Base-by-base conservation (phyloP, 805 yeast genomes). In the Kazachstania taianensis region DNA sequence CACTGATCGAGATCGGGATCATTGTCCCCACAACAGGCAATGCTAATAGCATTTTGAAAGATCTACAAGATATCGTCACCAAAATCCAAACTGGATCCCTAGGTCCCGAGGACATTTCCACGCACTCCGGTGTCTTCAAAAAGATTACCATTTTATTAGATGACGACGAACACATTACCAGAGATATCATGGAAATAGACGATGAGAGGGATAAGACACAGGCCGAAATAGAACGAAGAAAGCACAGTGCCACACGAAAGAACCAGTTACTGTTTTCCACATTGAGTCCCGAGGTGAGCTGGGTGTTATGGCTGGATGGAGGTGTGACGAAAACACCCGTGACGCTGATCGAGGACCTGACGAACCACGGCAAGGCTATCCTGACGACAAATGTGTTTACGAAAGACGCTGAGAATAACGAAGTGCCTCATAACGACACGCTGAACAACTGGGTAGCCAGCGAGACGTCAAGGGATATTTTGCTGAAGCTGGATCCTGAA, bases 281-380 rank as follows among this genome's bases (percentile, higher is more conserved):
- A 2, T 63, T 87, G 31, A 78, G 82, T 6, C 89, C 94, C 10
- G 71, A 80, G 45, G 82, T 89, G 1, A 73, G 87, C 23, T 87
- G 96, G 96, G 80, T 86, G n/a, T 64, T 87, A 33, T 87, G 97
- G 96, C 65, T 89, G 44, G 96, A 87, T 58, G 75, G 92, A 2
- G 96, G 86, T 56, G 76, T 87, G 26, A 70, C 84, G 25, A 96
- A 87, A 59, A 73, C 94, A 5, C 94, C 95, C 12, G 60, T 70
- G n/a, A 73, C 83, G 6, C 62, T 87, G 49, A 70, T 87, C 42
- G 92, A 87, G 62, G 96, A 87, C 52, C 57, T 87, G 66, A 75
- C 84, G 13, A 50, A 66, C 9, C 94, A 83, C 56, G 74, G 85
- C 55, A 82, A 80, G 56, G 85, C 94, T 4, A 79, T 87, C 10